Evolutionary conservation across 345 rosid species (phyloP).

Genomic region (Moringa oleifera): DNA sequence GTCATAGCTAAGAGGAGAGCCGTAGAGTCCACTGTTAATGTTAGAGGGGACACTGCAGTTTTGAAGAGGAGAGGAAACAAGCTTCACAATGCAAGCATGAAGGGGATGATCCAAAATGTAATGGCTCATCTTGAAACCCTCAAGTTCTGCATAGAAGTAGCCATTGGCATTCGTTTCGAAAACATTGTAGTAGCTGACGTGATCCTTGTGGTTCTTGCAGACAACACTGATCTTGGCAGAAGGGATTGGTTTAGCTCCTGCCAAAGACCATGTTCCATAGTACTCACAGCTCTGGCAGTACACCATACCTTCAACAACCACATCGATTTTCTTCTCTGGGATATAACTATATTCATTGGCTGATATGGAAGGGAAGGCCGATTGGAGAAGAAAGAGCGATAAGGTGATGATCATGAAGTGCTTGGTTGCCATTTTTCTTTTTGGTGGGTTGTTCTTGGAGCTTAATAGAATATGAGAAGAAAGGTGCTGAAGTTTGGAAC

Average conservation of each 20-base stretch:
- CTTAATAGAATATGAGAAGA: not conserved
- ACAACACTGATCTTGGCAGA: constrained; percentile 65
- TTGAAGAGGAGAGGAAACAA: constrained; percentile 59
- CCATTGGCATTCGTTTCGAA: constrained; percentile 50
- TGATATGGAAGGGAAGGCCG: constrained; percentile 15
- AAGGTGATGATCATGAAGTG: constrained; percentile 19
- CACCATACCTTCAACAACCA: constrained; percentile 75
- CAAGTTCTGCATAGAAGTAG: constrained; percentile 70
- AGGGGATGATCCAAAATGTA: constrained; percentile 70
- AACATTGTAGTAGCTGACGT: constrained; percentile 62
- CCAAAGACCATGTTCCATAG: constrained; percentile 65
- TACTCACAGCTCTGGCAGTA: constrained; percentile 74
- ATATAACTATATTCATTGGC: constrained; percentile 27
- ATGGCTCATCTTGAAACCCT: constrained; percentile 40
- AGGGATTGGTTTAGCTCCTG: constrained; percentile 57
- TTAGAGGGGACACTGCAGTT: constrained; percentile 65
- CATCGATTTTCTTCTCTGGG: constrained; percentile 30
- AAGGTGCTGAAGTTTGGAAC: not conserved
- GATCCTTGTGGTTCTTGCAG: constrained; percentile 53
- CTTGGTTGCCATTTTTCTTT: constrained; percentile 31
- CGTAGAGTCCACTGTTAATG: constrained; percentile 64
- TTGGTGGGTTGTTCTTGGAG: constrained; percentile 1
- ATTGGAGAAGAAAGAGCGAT: constrained; percentile 25
- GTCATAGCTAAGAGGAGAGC: constrained; percentile 53
- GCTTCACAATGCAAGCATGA: constrained; percentile 71